Conservation (phyloP, 176 grass and related monocot species). For the Oryza officinalis region DNA sequence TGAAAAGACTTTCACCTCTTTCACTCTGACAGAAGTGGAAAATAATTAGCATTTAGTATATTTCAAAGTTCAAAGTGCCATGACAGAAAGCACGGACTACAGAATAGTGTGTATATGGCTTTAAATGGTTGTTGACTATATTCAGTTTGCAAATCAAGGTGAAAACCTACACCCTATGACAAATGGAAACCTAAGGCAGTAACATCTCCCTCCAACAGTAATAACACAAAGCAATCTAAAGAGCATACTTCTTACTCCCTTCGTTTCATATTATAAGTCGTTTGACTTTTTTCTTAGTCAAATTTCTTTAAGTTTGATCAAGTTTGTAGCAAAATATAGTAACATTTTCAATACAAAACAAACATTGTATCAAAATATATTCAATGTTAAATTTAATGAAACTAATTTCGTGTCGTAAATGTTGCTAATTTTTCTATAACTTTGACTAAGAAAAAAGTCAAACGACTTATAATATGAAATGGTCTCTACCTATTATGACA, state of each 20-base stretch:
- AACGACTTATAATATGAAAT: no score
- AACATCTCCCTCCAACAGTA: constrained; percentile 8
- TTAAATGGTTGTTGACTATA: not conserved
- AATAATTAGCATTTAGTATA: not conserved
- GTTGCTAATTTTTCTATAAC: no score
- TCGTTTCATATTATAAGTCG: no score
- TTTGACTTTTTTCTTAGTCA: no score
- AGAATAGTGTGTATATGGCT: constrained; percentile 9
- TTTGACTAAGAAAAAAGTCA: no score
- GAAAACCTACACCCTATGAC: not conserved
- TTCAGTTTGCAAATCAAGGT: constrained; percentile 20
- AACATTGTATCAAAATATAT: no score
- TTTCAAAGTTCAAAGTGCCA: not conserved
- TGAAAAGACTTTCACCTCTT: constrained; percentile 81
- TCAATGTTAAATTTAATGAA: no score
- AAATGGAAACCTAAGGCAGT: not conserved
- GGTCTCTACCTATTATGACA: not conserved
- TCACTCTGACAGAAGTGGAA: constrained; percentile 50
- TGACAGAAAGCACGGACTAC: not conserved
- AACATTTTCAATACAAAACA: no score
- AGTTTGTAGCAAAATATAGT: no score
- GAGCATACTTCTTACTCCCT: not conserved
- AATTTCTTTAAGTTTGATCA: no score
- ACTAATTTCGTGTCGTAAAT: no score
- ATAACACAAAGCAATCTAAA: not conserved